Conservation (phyloP, 164 flowering plant species). For the Hamamelis virginiana region DNA sequence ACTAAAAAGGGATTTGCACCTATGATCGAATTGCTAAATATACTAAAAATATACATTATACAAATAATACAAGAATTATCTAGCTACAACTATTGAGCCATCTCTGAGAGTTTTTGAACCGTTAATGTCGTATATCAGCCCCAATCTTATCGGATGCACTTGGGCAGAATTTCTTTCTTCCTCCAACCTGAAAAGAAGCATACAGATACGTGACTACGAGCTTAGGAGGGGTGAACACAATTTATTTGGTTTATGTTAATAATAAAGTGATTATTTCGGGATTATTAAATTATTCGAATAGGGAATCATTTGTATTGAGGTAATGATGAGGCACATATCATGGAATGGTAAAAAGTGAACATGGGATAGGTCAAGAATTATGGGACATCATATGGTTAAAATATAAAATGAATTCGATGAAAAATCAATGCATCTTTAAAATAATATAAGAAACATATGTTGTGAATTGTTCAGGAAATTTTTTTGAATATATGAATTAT, state of each 20-base stretch:
- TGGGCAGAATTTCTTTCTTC: slow-evolving; percentile 1
- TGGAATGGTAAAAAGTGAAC: no score
- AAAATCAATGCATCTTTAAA: no score
- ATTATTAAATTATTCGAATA: not conserved
- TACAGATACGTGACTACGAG: not conserved
- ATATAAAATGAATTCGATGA: not conserved
- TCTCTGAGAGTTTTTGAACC: not conserved
- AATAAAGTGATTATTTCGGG: not conserved
- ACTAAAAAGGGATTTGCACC: no score
- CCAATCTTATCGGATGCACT: not conserved
- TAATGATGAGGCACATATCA: no score
- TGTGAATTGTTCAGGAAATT: no score
- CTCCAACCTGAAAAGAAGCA: slow-evolving; percentile 11
- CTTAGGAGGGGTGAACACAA: not conserved
- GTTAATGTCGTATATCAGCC: not conserved
- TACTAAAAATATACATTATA: not conserved
- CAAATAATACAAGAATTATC: slow-evolving; percentile 1
- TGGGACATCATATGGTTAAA: not conserved
- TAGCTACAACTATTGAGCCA: not conserved
- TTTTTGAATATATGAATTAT: no score
- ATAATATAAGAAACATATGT: no score
- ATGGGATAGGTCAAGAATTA: no score
- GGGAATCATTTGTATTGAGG: no score
- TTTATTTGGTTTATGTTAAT: not conserved
- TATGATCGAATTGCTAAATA: not conserved